Evolutionary conservation across 805 yeast genomes (phyloP).

Genomic region (Wickerhamomyces chaumierensis): DNA sequence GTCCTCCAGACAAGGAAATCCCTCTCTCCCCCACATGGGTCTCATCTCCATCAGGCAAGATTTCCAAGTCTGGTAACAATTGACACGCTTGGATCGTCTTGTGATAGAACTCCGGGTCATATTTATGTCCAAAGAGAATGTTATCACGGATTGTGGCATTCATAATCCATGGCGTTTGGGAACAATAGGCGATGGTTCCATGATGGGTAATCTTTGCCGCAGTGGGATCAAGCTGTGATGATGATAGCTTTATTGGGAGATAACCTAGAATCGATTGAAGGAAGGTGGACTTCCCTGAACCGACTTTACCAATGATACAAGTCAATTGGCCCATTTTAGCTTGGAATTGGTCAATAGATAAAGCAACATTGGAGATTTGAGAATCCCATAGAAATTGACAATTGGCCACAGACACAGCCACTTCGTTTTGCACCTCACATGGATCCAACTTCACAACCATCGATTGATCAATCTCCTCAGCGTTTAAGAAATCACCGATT

Average conservation of each 20-base stretch:
- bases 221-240: too few species aligned
- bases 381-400: conserved; percentile 45
- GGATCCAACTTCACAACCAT: conserved; percentile 20
- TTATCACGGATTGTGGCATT: conserved; percentile 88
- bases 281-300: conserved; percentile 52
- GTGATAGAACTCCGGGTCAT: conserved; percentile 71
- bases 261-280: conserved; percentile 31
- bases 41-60: conserved; percentile 78
- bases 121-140: conserved; percentile 79
- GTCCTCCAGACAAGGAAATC: conserved; percentile 51
- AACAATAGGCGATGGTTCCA: conserved; percentile 80
- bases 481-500: conserved; percentile 35
- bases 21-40: conserved; percentile 70
- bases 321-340: conserved; percentile 44
- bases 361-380: conserved; percentile 37
- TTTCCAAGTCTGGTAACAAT: conserved; percentile 60
- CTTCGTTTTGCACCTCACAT: conserved; percentile 7
- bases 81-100: conserved; percentile 84
- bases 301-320: conserved; percentile 58
- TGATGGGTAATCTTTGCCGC: conserved; percentile 28
- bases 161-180: conserved; percentile 95
- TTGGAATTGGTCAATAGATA: conserved; percentile 32
- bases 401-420: conserved; percentile 32
- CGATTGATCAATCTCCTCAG: conserved; percentile 33
- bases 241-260: conserved; percentile 30